Evolutionary conservation across 1,284 basidiomycete genomes (phyloP), one percentile per base, ranked within the genome.

Genomic region (Flammula alnicola): DNA sequence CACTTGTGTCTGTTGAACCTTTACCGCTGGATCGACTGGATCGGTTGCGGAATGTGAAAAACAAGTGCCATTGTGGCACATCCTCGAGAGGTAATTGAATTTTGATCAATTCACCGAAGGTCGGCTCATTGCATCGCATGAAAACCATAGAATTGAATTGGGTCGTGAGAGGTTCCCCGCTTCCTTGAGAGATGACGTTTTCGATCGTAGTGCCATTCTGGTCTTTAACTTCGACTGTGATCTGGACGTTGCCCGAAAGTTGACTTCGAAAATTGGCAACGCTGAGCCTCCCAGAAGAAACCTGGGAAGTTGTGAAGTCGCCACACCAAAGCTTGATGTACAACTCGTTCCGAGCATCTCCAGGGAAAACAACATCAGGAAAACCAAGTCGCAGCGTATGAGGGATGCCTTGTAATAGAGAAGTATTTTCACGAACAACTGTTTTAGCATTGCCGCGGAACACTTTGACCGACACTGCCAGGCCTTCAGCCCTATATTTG

Each of bases 301-400:
- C 69, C 43, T 79, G 77, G 0, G 80, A 76, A 0, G 80, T 72
- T 1, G 77, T 73, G 63, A 96, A 97, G 55, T 91, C 87, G 20
- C 91, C 95, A 43, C 86, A 88, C 92, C 93, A 95, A 1, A 97
- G 79, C 65, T 95, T 97, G 75, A 98, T 81, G 69, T 98, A 98
- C 6, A 97, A 79, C 62, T 98, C 95, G 63, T 98, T 98, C 16
- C 95, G 84, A n/a, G 83, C 73, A 56, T 94, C 90, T 6, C 91
- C 93, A 1, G 95, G 95, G 63, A 95, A 95, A 7, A 97, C 95
- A 1, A 97, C 94, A 61, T 98, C 96, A 0, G 95, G 92, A 65
- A 99, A 99, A 22, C 95, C 94, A n/a, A 99, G 84, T 5, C 94
- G 88, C 14, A 90, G 75, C 1, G 94, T 95, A 30, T 88, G 78